Conservation (phyloP, 208 protist genomes). For the Leishmania tropica region DNA sequence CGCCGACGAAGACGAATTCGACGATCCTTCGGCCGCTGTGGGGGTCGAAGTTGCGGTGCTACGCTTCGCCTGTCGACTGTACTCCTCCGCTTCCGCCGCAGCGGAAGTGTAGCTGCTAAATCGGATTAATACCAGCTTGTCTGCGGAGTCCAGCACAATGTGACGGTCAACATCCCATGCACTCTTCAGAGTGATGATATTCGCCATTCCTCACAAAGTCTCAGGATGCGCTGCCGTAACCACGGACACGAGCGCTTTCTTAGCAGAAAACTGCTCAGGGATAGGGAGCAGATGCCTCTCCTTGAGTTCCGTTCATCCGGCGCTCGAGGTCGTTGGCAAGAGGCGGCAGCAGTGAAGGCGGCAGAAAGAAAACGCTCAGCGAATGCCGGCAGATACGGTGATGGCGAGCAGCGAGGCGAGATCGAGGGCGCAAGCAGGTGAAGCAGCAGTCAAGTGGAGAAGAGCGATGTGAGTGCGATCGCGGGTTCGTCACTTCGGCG, state of each 20-base stretch:
- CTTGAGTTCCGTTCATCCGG: background rate
- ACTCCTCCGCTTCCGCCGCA: conserved; percentile 10
- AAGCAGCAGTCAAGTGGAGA: background rate
- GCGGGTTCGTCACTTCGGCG: background rate
- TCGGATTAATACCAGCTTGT: conserved; percentile 79
- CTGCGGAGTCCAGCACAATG: conserved; percentile 81
- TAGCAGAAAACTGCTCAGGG: background rate
- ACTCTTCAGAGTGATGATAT: conserved; percentile 52
- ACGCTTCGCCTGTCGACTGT: background rate
- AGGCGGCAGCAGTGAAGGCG: background rate
- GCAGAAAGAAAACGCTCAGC: background rate
- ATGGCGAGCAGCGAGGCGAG: background rate
- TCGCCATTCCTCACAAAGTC: conserved; percentile 25
- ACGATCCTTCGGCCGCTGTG: background rate
- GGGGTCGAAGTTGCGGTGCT: background rate
- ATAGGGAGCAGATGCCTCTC: background rate
- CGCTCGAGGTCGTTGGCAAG: background rate
- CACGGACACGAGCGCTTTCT: background rate
- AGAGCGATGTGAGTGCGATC: background rate
- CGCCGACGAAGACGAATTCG: background rate
- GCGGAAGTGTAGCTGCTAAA: conserved; percentile 69
- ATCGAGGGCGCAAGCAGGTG: background rate
- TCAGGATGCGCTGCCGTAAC: background rate
- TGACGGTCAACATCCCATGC: conserved; percentile 88
- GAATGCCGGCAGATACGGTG: background rate